phyloP scores from a whole-genome alignment of 176 grass and related monocot species.

The Zea luxurians region DNA sequence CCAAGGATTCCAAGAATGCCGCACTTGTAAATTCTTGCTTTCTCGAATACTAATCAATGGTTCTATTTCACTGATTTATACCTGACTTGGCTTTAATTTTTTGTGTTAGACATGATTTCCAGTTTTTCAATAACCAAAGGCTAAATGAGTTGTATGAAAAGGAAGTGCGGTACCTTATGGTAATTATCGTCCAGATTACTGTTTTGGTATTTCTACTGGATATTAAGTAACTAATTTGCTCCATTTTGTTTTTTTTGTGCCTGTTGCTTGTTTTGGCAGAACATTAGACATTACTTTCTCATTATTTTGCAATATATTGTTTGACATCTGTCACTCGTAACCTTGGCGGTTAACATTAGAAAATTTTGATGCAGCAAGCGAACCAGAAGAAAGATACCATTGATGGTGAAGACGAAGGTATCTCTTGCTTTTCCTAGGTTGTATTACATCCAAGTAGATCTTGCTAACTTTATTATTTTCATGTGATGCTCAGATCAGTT shows the following conservation, averaged over 20 bases:
- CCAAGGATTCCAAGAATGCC: conserved; percentile 95
- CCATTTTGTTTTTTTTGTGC: not conserved
- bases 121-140: conserved; percentile 96
- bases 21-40: conserved; percentile 60
- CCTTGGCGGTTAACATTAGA: conserved; percentile 32
- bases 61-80: not conserved
- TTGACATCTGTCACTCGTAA: conserved; percentile 5
- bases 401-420: conserved; percentile 98
- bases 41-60: not conserved
- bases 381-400: conserved; percentile 91
- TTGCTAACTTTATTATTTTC: conserved; percentile 42
- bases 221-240: not conserved
- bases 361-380: conserved; percentile 64
- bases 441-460: conserved; percentile 30
- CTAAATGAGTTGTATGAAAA: conserved; percentile 96
- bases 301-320: not conserved
- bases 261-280: not conserved
- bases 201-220: conserved; percentile 6
- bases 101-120: conserved; percentile 86
- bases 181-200: conserved; percentile 34
- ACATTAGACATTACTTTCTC: not conserved
- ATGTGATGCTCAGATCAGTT: conserved; percentile 56
- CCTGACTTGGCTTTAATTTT: conserved; percentile 16
- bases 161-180: conserved; percentile 97
- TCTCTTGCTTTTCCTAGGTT: conserved; percentile 21